Percentiles rank a stretch among this genome's conserved stretches.
phyloP scores from a whole-genome alignment of 805 yeast genomes.

The Yarrowia sp. region DNA sequence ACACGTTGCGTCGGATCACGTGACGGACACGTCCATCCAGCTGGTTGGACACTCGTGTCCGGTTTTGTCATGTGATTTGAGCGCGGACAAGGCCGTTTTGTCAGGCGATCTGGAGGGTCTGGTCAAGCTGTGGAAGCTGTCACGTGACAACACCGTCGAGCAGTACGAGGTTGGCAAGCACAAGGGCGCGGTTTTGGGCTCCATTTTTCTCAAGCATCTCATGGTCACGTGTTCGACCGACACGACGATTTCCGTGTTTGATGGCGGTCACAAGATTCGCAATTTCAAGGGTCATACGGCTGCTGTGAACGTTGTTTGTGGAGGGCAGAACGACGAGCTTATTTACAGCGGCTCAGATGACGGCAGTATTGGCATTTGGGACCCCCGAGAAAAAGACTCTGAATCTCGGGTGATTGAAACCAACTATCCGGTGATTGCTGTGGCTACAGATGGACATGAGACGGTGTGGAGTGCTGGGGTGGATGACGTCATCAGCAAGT shows the following conservation, averaged over 20 bases:
- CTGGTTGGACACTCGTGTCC: conserved; percentile 21
- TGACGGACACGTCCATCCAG: conserved; percentile 18
- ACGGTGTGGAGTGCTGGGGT: conserved; percentile 67
- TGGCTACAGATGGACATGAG: conserved; percentile 54
- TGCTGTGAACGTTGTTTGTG: conserved; percentile 63
- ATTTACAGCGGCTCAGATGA: conserved; percentile 70
- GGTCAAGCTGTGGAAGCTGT: conserved; percentile 29
- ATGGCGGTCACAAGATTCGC: conserved; percentile 58
- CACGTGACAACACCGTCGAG: conserved; percentile 54
- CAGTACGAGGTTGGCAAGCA: conserved; percentile 56
- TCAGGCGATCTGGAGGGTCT: conserved; percentile 31
- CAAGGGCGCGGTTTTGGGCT: conserved; percentile 67
- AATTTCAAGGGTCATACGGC: conserved; percentile 61
- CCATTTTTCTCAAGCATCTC: conserved; percentile 62
- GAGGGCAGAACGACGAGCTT: conserved; percentile 49
- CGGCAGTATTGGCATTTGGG: conserved; percentile 69
- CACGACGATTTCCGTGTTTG: conserved; percentile 66
- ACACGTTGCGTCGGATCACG: conserved; percentile 5
- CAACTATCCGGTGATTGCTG: conserved; percentile 66
- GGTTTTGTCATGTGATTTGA: conserved; percentile 20
- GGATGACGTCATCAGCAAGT: conserved; percentile 67
- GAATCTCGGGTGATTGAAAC: conserved; percentile 53
- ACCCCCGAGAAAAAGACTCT: conserved; percentile 60
- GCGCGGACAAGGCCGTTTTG: conserved; percentile 1
- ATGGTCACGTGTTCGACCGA: conserved; percentile 68